Evolutionary conservation across 2,329 filamentous ascomycete species (phyloP), one percentile per base, ranked within the genome.

Genomic region (Trichoderma sp.): DNA sequence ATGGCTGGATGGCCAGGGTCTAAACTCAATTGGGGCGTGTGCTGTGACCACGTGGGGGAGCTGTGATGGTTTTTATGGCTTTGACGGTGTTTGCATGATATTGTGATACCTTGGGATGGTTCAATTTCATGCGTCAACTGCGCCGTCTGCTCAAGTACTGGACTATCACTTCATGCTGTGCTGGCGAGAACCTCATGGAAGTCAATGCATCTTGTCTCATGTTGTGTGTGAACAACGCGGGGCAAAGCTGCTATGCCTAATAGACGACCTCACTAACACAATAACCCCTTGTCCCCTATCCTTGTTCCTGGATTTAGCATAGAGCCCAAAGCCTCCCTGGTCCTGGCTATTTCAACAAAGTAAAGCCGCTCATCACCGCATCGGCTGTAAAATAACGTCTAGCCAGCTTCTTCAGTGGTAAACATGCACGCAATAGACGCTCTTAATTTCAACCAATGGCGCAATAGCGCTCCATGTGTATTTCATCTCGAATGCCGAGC

Each of bases 21-120:
- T 72, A 72, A 71, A 66, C 71, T 58, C 59, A 62, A 71, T 70
- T 32, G 62, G 67, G 71, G 43, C n/a, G 30, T 30, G 15, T 36
- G 15, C n/a, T 53, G 30, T 36, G 72, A 66, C 73, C 73, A 74
- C 73, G 73, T 74, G 73, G 72, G 71, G 58, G 65, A 23, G 58
- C 28, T 20, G 47, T 50, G 47, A 23, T 50, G 47, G 47, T 12
- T 23, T 50, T 13, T 50, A 11, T 50, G 47, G 47, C 11, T 50
- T 47, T 47, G 43, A 20, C 1, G 43, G 0, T 11, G 43, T 47
- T 47, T 20, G n/a, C 47, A 50, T 20, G n/a, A 50, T 50, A 50
- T 50, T 3, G n/a, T 12, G 47, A 50, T 50, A 23, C 47, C 47
- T 50, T 50, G n/a, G n/a, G 5, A 6, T 1, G 47, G 6, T 50